Evolutionary conservation across 768 basidiomycete genomes (phyloP).

Genomic region (Tremella yokohamensis): DNA sequence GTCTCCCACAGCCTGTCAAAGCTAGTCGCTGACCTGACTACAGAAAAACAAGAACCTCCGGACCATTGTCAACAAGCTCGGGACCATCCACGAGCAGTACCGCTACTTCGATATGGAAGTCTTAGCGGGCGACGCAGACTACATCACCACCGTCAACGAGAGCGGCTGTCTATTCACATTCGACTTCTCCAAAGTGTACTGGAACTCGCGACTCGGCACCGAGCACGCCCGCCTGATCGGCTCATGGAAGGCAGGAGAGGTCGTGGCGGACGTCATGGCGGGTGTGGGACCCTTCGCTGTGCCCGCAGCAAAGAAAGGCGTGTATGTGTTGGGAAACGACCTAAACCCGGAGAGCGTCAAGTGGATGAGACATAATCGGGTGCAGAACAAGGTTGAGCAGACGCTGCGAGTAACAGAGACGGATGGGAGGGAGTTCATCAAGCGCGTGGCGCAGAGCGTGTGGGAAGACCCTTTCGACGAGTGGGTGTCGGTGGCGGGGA

Average conservation of each 20-base stretch:
- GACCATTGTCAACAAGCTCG: conserved; percentile 93
- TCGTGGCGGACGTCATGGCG: conserved; percentile 90
- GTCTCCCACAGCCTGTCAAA: conserved; percentile 41
- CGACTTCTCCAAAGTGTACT: conserved; percentile 93
- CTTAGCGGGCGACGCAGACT: conserved; percentile 83
- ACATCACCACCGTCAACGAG: conserved; percentile 79
- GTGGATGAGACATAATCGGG: conserved; percentile 69
- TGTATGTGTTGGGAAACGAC: conserved; percentile 86
- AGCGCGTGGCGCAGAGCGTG: conserved; percentile 56
- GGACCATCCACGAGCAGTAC: conserved; percentile 77
- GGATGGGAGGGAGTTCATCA: conserved; percentile 86
- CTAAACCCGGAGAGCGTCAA: conserved; percentile 83
- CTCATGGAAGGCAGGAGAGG: conserved; percentile 62
- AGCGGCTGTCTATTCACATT: conserved; percentile 82
- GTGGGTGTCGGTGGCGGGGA: conserved; percentile 13
- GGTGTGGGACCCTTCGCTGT: conserved; percentile 96
- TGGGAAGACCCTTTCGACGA: conserved; percentile 67
- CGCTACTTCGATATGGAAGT: conserved; percentile 96
- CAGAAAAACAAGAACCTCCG: conserved; percentile 81
- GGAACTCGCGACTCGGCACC: conserved; percentile 90
- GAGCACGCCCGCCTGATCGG: conserved; percentile 85
- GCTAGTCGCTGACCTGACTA: neutral
- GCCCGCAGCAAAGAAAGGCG: conserved; percentile 87
- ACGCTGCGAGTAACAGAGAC: conserved; percentile 70
- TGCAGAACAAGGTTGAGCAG: conserved; percentile 68